Evolutionary conservation across 345 rosid genomes (phyloP).

Genomic region (Camelina neglecta): DNA sequence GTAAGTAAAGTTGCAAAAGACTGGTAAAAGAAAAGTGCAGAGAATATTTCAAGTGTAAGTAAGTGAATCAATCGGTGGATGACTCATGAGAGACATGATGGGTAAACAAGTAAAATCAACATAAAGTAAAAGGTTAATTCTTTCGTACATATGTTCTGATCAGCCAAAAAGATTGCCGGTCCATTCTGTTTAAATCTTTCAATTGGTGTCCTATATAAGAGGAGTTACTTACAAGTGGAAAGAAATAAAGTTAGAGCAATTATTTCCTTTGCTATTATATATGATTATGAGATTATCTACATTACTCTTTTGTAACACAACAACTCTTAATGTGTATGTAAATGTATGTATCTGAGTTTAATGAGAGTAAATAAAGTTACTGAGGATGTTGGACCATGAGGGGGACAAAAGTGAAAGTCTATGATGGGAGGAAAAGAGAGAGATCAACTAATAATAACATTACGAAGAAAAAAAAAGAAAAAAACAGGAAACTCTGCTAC

Average conservation of each 20-base stretch:
- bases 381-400: slow-evolving; percentile 35
- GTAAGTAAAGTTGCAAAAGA: slow-evolving; percentile 36
- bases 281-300: background rate
- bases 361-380: slow-evolving; percentile 28
- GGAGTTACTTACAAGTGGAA: background rate
- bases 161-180: slow-evolving; percentile 29
- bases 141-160: slow-evolving; percentile 12
- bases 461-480: background rate
- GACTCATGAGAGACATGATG: slow-evolving; percentile 27
- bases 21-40: slow-evolving; percentile 45
- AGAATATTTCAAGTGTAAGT: slow-evolving; percentile 41
- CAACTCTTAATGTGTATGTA: background rate
- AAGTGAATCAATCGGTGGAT: slow-evolving; percentile 25
- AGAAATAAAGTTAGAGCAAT: background rate
- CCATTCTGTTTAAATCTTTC: slow-evolving; percentile 1
- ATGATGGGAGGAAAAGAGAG: slow-evolving; percentile 30
- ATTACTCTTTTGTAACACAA: background rate
- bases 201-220: no score
- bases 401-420: slow-evolving; percentile 45
- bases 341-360: background rate
- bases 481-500: background rate
- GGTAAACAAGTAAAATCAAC: slow-evolving; percentile 35
- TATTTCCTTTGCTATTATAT: background rate
- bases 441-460: background rate
- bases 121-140: slow-evolving; percentile 29